A percentile compares a stretch with the other conserved stretches of the same genome.
Conservation (phyloP, 1,139 yeast genomes). For the Hemisphaericaspora xylofermentans region DNA sequence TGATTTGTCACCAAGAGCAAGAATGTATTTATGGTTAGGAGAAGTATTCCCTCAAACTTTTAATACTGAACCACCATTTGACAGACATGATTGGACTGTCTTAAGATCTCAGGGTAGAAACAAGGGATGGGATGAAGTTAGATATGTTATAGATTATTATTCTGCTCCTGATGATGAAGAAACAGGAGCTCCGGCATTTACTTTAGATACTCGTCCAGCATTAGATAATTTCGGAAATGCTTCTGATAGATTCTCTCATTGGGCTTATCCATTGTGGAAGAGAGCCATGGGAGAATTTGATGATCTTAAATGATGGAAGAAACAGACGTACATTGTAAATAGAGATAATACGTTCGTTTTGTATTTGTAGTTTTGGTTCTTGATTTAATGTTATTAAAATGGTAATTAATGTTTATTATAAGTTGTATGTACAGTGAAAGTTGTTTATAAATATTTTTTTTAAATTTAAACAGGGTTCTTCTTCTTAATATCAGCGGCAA, state of each 20-base stretch:
- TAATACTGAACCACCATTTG: conserved; percentile 86
- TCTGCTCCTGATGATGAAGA: conserved; percentile 88
- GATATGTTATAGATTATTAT: conserved; percentile 95
- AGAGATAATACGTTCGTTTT: background rate
- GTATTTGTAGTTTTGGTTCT: background rate
- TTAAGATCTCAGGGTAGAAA: conserved; percentile 58
- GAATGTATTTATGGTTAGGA: conserved; percentile 63
- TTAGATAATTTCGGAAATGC: conserved; percentile 67
- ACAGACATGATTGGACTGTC: conserved; percentile 98
- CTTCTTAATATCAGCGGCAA: background rate
- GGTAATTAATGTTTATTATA: background rate
- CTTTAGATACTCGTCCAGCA: conserved; percentile 94
- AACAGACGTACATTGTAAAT: background rate
- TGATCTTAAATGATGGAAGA: conserved; percentile 2
- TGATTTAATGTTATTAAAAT: background rate
- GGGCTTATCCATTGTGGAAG: conserved; percentile 44
- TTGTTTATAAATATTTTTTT: background rate
- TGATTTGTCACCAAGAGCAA: conserved; percentile 86
- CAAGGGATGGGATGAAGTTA: conserved; percentile 52
- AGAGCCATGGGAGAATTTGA: conserved; percentile 46
- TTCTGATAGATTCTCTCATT: conserved; percentile 60
- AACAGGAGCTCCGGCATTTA: conserved; percentile 86
- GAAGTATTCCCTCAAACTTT: conserved; percentile 70
- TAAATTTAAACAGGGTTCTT: background rate
- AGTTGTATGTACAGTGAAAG: background rate